A percentile compares a stretch with the other conserved stretches of the same genome.
Evolutionary conservation across 768 basidiomycete species (phyloP).

Genomic region (Tricholoma flavovirens): DNA sequence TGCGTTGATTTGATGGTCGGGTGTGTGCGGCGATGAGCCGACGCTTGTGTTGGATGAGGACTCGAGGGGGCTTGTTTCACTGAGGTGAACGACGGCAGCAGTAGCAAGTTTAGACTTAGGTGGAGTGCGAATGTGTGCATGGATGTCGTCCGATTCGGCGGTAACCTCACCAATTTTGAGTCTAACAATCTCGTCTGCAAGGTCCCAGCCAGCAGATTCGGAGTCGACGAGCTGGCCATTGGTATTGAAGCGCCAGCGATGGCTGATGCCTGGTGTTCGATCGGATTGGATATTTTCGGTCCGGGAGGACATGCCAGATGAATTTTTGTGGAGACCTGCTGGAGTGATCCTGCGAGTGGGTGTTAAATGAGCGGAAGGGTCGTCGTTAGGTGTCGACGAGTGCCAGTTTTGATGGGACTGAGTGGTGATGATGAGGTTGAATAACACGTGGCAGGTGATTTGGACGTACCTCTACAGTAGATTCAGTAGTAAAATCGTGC

Average conservation of each 20-base stretch:
- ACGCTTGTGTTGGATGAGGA: slow-evolving; percentile 66
- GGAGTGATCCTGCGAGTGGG: slow-evolving; percentile 27
- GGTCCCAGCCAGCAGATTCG: slow-evolving; percentile 58
- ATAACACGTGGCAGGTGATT: slow-evolving; percentile 28
- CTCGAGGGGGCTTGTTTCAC: slow-evolving; percentile 67
- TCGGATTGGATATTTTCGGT: slow-evolving; percentile 36
- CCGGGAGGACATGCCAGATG: slow-evolving; percentile 43
- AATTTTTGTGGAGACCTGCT: slow-evolving; percentile 32
- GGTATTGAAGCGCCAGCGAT: slow-evolving; percentile 61
- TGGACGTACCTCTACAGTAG: slow-evolving; percentile 39
- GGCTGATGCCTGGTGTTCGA: slow-evolving; percentile 33
- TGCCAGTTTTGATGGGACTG: slow-evolving; percentile 41
- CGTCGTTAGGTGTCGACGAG: slow-evolving; percentile 34
- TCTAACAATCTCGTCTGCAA: slow-evolving; percentile 68
- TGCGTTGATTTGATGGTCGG: slow-evolving; percentile 59
- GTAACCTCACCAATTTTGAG: slow-evolving; percentile 58
- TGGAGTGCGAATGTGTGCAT: slow-evolving; percentile 55
- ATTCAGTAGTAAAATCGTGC: slow-evolving; percentile 38
- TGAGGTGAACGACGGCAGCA: slow-evolving; percentile 48
- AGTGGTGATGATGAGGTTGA: slow-evolving; percentile 20
- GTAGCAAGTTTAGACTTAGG: slow-evolving; percentile 58
- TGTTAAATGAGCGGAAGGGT: slow-evolving; percentile 28
- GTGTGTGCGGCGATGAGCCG: slow-evolving; percentile 65
- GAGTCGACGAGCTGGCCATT: slow-evolving; percentile 61
- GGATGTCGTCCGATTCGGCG: slow-evolving; percentile 47